A percentile compares a stretch with the other conserved stretches of the same genome.
These are phyloP conservation scores for Dactylellina parvicollis DNA, from an alignment of 2,329 filamentous ascomycete species.

Conservation along the genomic window DNA sequence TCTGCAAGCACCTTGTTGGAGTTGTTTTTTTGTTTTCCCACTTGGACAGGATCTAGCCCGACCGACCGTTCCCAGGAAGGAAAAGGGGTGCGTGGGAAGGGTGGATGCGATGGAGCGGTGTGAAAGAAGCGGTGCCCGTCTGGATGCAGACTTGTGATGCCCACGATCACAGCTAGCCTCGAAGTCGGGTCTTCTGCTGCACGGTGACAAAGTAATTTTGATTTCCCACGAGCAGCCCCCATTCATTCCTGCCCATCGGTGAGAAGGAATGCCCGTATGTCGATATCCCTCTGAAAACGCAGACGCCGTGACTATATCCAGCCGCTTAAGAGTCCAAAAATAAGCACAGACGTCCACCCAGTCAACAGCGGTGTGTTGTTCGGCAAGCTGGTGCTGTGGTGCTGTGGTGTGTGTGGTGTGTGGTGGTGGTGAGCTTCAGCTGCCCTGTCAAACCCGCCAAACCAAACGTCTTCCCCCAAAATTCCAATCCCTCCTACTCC, in stretches of 20 bases:
- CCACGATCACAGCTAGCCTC: conserved; percentile 13
- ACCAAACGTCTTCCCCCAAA: conserved; percentile 18
- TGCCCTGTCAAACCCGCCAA: background rate
- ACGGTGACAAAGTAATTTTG: conserved; percentile 21
- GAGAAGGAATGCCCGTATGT: no score
- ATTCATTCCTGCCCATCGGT: no score
- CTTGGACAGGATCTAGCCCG: background rate
- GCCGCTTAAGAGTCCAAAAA: background rate
- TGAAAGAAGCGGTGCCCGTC: conserved; percentile 48
- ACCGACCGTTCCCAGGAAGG: conserved; percentile 11
- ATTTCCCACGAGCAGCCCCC: conserved; percentile 10
- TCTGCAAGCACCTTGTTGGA: no score
- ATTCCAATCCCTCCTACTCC: conserved; percentile 2
- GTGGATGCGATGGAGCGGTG: conserved; percentile 34
- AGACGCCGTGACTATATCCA: background rate
- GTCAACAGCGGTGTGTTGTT: conserved; percentile 4
- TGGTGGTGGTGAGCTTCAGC: conserved; percentile 4
- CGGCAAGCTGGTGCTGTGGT: background rate
- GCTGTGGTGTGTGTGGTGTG: background rate
- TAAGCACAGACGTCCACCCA: no score
- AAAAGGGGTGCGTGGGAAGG: conserved; percentile 33
- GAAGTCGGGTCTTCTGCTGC: conserved; percentile 10
- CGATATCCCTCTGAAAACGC: no score
- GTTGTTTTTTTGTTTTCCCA: no score
- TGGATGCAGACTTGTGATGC: conserved; percentile 27